Evolutionary conservation across 768 basidiomycete genomes (phyloP), one percentile per base, ranked within the genome.

Genomic region (Rhizopogon vulgaris): DNA sequence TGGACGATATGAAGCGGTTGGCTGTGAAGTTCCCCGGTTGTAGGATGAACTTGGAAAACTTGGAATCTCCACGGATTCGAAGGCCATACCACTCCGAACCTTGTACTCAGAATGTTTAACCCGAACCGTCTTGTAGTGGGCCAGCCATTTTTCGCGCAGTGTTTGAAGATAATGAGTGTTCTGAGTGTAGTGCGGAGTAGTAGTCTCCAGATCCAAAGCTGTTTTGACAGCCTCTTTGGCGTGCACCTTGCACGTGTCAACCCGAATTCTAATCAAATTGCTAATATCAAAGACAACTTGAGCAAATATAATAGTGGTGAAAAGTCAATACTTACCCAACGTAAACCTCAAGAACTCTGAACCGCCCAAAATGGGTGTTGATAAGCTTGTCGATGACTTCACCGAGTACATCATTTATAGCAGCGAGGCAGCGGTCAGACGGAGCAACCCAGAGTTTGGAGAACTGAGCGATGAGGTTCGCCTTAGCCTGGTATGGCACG

Each of bases 61-160:
- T 22, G 22, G 22, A 22, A 22, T 3, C 3, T 18, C 8, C 17
- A 17, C 38, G 38, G 5, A 11, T 8, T 84, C 84, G 4, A n/a
- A n/a, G n/a, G n/a, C n/a, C 94, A 97, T 66, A 84, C 2, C 22
- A 22, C 22, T 1, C 22, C 7, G 2, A 38, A 43, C 48, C 46
- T 12, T 24, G 48, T 66, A 40, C 4, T 27, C 9, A 28, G 1
- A 8, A 6, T 45, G 38, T 0, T 41, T 3, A 18, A 10, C 32
- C 28, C 54, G 62, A n/a, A 50, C 64, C 36, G 15, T 22, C 10
- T 58, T 57, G 51, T 67, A 70, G 30, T 50, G 56, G 2, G 9
- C 38, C 17, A 60, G 53, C 71, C 71, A 72, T 27, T 17, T 52
- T 3, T 28, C 56, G 28, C 60, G 58, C 42, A 64, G 53, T 10